Conservation (phyloP, 2,329 filamentous ascomycete genomes). For the Hypomyces perniciosus region DNA sequence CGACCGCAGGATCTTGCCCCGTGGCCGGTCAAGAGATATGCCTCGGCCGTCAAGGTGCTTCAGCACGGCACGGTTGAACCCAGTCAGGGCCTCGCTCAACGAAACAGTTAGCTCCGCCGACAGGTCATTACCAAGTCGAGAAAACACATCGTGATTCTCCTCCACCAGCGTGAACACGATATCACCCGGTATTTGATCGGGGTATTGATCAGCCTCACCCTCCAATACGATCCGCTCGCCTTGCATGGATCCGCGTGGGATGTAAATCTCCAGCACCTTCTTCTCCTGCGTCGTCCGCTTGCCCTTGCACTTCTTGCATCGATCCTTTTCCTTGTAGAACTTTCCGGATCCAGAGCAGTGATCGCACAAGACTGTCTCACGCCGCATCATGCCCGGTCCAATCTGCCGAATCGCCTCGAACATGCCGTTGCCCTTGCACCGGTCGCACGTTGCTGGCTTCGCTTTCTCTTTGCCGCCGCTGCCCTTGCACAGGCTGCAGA, state of each 20-base stretch:
- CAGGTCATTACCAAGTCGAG: constrained; percentile 76
- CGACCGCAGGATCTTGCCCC: constrained; percentile 76
- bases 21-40: constrained; percentile 71
- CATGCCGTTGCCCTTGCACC: constrained; percentile 74
- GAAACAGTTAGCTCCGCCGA: constrained; percentile 75
- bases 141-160: constrained; percentile 73
- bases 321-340: constrained; percentile 91
- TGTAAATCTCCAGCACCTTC: constrained; percentile 95
- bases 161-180: constrained; percentile 87
- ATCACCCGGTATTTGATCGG: constrained; percentile 83
- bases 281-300: constrained; percentile 79
- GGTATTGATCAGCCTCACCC: constrained; percentile 89
- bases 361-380: constrained; percentile 72
- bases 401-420: constrained; percentile 75
- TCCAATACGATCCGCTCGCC: constrained; percentile 86
- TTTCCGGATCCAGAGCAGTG: constrained; percentile 80
- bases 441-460: constrained; percentile 74
- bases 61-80: constrained; percentile 84
- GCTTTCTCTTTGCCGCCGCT: constrained; percentile 87
- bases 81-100: constrained; percentile 75
- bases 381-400: constrained; percentile 79
- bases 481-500: constrained; percentile 84
- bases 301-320: constrained; percentile 98
- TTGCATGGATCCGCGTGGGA: constrained; percentile 78
- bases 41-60: constrained; percentile 92